Evolutionary conservation across 768 basidiomycete genomes (phyloP), one percentile per base, ranked within the genome.

Genomic region (Leucosporidium creatinivorum): DNA sequence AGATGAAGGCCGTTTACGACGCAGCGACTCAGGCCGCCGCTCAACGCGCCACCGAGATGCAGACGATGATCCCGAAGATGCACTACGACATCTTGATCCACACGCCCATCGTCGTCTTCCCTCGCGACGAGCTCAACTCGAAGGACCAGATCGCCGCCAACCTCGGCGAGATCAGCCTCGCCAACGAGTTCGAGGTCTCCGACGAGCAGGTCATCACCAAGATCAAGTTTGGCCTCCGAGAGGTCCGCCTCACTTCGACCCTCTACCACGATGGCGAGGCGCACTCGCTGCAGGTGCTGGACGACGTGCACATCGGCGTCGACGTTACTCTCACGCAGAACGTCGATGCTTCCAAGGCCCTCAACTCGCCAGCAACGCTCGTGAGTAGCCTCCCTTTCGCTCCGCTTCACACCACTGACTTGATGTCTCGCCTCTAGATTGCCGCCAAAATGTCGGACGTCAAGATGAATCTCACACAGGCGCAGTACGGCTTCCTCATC

Each of bases 1-100:
- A 86, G 70, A 85, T 99, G 73, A 98, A 98, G 80, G 89, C 88
- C 2, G 77, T 98, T 17, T 98, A 98, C 72, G 94, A 99, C 78
- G 86, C 93, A 25, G 93, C 94, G 17, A 89, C 91, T 3, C 86
- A 90, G 76, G 94, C 85, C 26, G 96, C 96, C 49, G 92, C 90
- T 30, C 91, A 97, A 77, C 83, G 84, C 58, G 96, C 93, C 7
- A 86, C 91, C n/a, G 90, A 89, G 77, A 89, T 93, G n/a, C 87
- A 89, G 73, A 65, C 66, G 23, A 61, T 69, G 62, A 79, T 79
- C 25, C 78, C 77, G 2, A 85, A 86, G 61, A 93, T 98, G 89
- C 85, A 90, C 77, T 97, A 93, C 79, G 85, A 91, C 66, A 77
- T 98, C n/a, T 85, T 87, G 30, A 81, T 98, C 75, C 91, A 89